These are phyloP conservation scores for Claviceps purpurea DNA, from an alignment of 2,329 filamentous ascomycete species.

Conservation along the genomic window DNA sequence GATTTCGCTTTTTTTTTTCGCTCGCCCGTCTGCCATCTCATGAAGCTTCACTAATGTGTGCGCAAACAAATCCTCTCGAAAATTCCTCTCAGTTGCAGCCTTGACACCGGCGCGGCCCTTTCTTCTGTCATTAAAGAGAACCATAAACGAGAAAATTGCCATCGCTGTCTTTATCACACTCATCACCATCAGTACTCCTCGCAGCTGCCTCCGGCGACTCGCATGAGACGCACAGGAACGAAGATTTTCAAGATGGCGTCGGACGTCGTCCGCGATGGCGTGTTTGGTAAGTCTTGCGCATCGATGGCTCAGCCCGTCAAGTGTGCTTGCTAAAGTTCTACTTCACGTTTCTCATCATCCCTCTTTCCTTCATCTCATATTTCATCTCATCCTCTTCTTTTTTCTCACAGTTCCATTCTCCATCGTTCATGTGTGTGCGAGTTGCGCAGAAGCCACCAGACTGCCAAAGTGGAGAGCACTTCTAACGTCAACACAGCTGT, in stretches of 20 bases:
- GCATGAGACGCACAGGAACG: conserved; percentile 18
- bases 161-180: neutral
- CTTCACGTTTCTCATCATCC: no score
- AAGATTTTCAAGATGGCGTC: conserved; percentile 37
- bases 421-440: no score
- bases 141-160: neutral
- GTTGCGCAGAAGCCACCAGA: no score
- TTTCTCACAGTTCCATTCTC: no score
- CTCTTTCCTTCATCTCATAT: neutral
- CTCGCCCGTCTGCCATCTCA: neutral
- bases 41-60: neutral
- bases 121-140: neutral
- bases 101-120: neutral
- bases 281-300: conserved; percentile 35
- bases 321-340: neutral
- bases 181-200: neutral
- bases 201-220: conserved; percentile 8
- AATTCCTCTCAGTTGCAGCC: neutral
- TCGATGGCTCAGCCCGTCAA: neutral
- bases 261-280: conserved; percentile 39
- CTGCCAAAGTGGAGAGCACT: no score
- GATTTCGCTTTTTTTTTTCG: neutral
- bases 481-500: conserved; percentile 45
- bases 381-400: neutral
- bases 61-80: neutral